phyloP scores from a whole-genome alignment of 768 basidiomycete species.

The Coprinopsis sp. region DNA sequence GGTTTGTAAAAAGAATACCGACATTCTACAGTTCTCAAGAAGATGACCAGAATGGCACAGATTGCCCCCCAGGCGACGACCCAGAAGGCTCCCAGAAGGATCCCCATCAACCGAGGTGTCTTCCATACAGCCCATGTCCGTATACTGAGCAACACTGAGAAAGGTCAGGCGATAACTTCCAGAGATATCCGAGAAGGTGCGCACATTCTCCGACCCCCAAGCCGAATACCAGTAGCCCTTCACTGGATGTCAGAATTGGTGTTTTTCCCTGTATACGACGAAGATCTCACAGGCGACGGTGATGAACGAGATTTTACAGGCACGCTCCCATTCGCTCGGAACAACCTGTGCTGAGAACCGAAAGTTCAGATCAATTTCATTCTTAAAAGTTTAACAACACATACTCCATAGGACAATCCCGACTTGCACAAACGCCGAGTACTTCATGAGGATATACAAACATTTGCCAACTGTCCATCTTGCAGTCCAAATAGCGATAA shows the following conservation, averaged over 20 bases:
- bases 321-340: neutral
- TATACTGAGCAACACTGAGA: conserved; percentile 15
- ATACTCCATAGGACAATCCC: conserved; percentile 18
- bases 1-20: neutral
- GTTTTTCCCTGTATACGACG: no score
- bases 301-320: neutral
- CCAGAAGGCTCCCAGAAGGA: conserved; percentile 10
- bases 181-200: neutral
- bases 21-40: conserved; percentile 12
- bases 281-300: neutral
- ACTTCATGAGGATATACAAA: conserved; percentile 19
- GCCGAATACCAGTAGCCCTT: conserved; percentile 17
- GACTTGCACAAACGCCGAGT: conserved; percentile 18
- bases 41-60: conserved; percentile 11
- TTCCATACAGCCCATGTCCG: conserved; percentile 20
- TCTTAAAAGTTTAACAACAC: neutral
- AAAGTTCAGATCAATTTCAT: no score
- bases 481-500: conserved; percentile 14
- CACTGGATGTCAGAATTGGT: neutral
- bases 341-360: no score
- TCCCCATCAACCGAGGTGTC: conserved; percentile 10
- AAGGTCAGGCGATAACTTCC: neutral
- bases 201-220: conserved; percentile 16
- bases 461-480: conserved; percentile 15
- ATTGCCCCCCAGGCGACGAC: conserved; percentile 12